phyloP scores from a whole-genome alignment of 257 asterid genomes.

The Handroanthus guayacan region DNA sequence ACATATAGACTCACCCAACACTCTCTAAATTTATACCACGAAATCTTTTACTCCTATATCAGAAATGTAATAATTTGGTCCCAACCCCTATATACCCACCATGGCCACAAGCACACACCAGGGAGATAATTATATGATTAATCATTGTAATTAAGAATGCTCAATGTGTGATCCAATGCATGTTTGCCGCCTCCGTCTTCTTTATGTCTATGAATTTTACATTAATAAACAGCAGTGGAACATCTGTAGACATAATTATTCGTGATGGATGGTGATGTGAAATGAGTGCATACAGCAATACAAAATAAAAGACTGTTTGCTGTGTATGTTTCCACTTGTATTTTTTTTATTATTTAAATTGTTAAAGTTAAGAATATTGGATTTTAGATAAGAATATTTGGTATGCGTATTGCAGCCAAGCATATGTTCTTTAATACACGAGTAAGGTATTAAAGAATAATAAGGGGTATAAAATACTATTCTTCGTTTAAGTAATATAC shows the following conservation, averaged over 20 bases:
- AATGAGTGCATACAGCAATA: conserved; percentile 34
- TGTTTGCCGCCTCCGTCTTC: conserved; percentile 20
- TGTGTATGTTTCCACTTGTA: conserved; percentile 41
- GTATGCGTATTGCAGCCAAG: background rate
- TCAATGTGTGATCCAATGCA: conserved; percentile 19
- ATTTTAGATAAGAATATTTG: conserved; percentile 45
- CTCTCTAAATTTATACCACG: background rate
- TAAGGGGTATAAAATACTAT: background rate
- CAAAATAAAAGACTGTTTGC: conserved; percentile 29
- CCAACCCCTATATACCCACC: conserved; percentile 19
- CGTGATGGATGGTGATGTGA: conserved; percentile 33
- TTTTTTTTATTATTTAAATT: conserved; percentile 17
- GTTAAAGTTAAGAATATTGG: conserved; percentile 27
- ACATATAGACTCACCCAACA: no score
- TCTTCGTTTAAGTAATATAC: background rate
- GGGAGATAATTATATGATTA: background rate
- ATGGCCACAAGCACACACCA: background rate
- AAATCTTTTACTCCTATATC: background rate
- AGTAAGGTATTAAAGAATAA: background rate
- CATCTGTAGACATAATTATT: background rate
- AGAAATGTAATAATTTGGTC: background rate
- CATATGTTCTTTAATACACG: conserved; percentile 6
- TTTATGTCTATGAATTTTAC: conserved; percentile 7
- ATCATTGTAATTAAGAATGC: conserved; percentile 5
- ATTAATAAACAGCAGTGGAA: conserved; percentile 18